Conservation (phyloP, 2,329 filamentous ascomycete species). For the Ceratocystis alfenasii region DNA sequence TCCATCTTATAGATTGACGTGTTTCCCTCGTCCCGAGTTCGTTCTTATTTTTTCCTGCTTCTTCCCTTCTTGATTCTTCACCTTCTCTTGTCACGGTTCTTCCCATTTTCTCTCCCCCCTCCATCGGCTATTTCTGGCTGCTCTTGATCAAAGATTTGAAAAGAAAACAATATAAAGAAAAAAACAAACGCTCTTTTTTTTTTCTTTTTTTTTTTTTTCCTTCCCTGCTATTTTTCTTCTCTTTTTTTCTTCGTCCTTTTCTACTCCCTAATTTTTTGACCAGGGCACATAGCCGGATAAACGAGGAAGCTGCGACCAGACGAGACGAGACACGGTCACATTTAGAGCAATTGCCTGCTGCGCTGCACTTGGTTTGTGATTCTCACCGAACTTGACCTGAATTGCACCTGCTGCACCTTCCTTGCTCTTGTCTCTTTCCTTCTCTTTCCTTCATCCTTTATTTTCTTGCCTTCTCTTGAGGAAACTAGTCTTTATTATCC, state of each 20-base stretch:
- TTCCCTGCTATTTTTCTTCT: conserved; percentile 6
- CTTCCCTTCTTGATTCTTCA: conserved; percentile 16
- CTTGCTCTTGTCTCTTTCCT: conserved; percentile 19
- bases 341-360: conserved; percentile 14
- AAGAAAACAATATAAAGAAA: not conserved
- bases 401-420: not conserved
- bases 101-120: not conserved
- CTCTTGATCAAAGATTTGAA: too few relatives aligned
- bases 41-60: conserved; percentile 4
- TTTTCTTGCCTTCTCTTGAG: conserved; percentile 13
- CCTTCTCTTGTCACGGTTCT: conserved; percentile 6
- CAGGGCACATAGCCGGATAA: conserved; percentile 23
- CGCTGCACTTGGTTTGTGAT: conserved; percentile 16
- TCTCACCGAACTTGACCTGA: not conserved
- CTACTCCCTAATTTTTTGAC: conserved; percentile 20
- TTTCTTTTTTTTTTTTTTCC: too few relatives aligned
- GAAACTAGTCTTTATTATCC: conserved; percentile 5
- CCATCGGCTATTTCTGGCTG: too few relatives aligned
- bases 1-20: conserved; percentile 14
- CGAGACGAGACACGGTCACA: conserved; percentile 16
- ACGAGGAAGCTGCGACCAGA: conserved; percentile 16
- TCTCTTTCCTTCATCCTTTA: conserved; percentile 14
- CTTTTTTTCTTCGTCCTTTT: conserved; percentile 13
- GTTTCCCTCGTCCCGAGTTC: conserved; percentile 2
- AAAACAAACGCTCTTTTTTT: not conserved